Evolutionary conservation across 768 basidiomycete genomes (phyloP).

Genomic region (Pholiota microspora): DNA sequence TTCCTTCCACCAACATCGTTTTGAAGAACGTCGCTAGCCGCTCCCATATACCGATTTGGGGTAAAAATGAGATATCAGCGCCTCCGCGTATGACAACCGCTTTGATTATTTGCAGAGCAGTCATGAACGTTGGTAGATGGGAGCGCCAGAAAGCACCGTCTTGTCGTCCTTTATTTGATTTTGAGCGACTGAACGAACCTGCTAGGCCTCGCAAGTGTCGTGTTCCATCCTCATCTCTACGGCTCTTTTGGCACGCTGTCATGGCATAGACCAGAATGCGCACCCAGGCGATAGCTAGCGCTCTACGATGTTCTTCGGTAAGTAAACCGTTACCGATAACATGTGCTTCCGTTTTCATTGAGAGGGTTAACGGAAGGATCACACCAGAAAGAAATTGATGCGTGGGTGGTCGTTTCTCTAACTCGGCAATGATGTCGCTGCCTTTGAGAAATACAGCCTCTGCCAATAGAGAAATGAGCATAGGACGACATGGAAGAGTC

Average conservation of each 20-base stretch:
- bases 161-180: conserved; percentile 28
- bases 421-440: conserved; percentile 49
- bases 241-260: conserved; percentile 44
- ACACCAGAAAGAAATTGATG: conserved; percentile 64
- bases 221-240: conserved; percentile 19
- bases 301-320: conserved; percentile 43
- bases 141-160: conserved; percentile 25
- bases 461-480: conserved; percentile 39
- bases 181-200: conserved; percentile 34
- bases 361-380: conserved; percentile 58
- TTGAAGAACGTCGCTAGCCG: conserved; percentile 56
- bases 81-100: conserved; percentile 62
- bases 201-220: conserved; percentile 16
- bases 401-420: conserved; percentile 55
- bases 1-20: conserved; percentile 53
- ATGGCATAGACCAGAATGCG: conserved; percentile 62
- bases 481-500: conserved; percentile 36
- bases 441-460: conserved; percentile 48
- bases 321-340: conserved; percentile 38
- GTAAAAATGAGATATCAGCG: conserved; percentile 49
- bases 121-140: conserved; percentile 40
- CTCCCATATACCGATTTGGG: conserved; percentile 58
- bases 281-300: conserved; percentile 53
- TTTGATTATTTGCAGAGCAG: conserved; percentile 68
- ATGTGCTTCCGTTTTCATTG: conserved; percentile 49